These are phyloP conservation scores for Panicum miliaceum DNA, from an alignment of 176 grass and related monocot genomes.

Conservation along the genomic window DNA sequence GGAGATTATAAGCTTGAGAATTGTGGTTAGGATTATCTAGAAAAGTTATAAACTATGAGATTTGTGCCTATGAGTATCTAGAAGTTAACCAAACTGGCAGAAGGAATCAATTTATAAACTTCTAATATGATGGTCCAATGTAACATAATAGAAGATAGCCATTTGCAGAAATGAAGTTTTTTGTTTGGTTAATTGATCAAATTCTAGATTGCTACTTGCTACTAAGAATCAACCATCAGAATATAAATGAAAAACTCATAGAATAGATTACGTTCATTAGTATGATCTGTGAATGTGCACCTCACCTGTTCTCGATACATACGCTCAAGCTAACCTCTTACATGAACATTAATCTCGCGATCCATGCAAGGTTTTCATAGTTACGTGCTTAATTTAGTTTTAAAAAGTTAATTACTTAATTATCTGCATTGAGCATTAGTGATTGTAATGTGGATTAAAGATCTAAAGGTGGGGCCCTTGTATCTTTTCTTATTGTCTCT, in stretches of 20 bases:
- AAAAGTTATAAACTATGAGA: background rate
- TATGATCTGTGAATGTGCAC: conserved; percentile 10
- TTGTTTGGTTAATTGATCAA: background rate
- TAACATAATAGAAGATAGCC: conserved; percentile 2
- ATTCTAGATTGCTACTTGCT: background rate
- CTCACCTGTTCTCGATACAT: background rate
- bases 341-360: conserved; percentile 19
- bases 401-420: conserved; percentile 3
- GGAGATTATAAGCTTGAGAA: background rate
- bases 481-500: conserved; percentile 37
- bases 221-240: conserved; percentile 18
- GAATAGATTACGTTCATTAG: background rate
- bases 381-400: background rate
- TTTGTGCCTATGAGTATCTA: background rate
- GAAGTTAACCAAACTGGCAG: conserved; percentile 20
- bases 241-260: conserved; percentile 19
- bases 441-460: conserved; percentile 33
- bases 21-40: conserved; percentile 10
- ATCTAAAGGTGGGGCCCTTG: conserved; percentile 36
- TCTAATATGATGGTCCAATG: conserved; percentile 1
- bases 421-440: conserved; percentile 17
- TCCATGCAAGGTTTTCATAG: conserved; percentile 24
- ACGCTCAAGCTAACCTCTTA: background rate
- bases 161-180: conserved; percentile 8
- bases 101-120: background rate